These are phyloP conservation scores for Aurantiochytrium sp. DNA, from an alignment of 108 stramenopile species.

Conservation along the genomic window DNA sequence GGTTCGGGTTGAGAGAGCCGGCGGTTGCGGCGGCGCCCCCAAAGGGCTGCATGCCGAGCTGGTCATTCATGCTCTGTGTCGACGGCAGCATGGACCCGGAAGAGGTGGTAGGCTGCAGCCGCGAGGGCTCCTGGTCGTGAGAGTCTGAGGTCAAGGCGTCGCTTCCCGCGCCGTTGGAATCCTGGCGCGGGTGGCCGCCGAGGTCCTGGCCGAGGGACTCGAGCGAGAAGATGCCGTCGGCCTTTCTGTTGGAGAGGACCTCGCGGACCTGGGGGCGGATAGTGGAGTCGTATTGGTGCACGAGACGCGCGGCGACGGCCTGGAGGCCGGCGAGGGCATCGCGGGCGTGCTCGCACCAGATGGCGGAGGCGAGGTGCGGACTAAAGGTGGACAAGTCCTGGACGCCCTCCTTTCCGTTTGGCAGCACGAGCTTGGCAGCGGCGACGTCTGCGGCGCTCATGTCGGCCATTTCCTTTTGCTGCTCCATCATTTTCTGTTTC, in stretches of 20 bases:
- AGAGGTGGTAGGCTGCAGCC: background rate
- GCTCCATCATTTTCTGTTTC: background rate
- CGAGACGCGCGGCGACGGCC: background rate
- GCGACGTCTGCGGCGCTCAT: background rate
- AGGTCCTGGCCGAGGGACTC: background rate
- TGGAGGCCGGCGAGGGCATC: background rate
- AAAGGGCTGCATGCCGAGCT: background rate
- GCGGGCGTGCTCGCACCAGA: background rate
- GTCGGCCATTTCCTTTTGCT: slow-evolving; percentile 12
- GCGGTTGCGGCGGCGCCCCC: background rate
- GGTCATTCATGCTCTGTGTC: background rate
- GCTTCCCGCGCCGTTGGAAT: background rate
- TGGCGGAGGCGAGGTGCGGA: background rate
- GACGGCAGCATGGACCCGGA: background rate
- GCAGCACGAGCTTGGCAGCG: background rate
- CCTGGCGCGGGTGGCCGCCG: background rate
- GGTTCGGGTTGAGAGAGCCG: background rate
- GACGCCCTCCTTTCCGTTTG: background rate
- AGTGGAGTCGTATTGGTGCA: background rate
- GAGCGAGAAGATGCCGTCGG: background rate
- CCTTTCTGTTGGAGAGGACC: background rate
- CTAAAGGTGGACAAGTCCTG: slow-evolving; percentile 14
- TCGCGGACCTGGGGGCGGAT: background rate
- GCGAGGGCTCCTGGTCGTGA: background rate
- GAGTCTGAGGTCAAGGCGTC: background rate